These are phyloP conservation scores for Rhodofomes roseus DNA, from an alignment of 1,284 basidiomycete species.

Conservation along the genomic window DNA sequence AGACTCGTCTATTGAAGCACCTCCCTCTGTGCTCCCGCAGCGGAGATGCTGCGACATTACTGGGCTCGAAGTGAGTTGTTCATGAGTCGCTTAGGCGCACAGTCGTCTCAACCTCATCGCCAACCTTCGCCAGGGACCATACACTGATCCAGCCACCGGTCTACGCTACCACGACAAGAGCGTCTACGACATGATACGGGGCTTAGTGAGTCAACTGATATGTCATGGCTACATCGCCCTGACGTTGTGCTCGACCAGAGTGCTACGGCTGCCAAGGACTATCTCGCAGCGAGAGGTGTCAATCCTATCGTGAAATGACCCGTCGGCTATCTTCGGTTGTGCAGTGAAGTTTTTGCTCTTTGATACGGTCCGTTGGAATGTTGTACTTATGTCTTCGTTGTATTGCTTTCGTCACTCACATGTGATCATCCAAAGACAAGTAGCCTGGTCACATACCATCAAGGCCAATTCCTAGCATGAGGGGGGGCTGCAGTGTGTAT, in stretches of 20 bases:
- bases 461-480: too few relatives aligned
- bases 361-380: not conserved
- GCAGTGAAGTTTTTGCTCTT: not conserved
- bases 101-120: not conserved
- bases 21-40: slow-evolving; percentile 76
- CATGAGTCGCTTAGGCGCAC: too few relatives aligned
- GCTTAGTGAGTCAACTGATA: slow-evolving; percentile 51
- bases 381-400: not conserved
- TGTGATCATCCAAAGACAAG: too few relatives aligned
- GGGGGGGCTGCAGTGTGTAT: too few relatives aligned
- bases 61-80: slow-evolving; percentile 62
- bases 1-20: slow-evolving; percentile 85
- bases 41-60: slow-evolving; percentile 86
- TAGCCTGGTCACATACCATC: too few relatives aligned
- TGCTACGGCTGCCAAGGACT: slow-evolving; percentile 44
- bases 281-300: slow-evolving; percentile 46
- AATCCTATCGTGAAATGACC: slow-evolving; percentile 45
- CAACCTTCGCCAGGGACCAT: slow-evolving; percentile 55
- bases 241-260: slow-evolving; percentile 28
- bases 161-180: slow-evolving; percentile 85
- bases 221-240: not conserved
- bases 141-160: slow-evolving; percentile 81
- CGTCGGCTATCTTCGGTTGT: too few relatives aligned
- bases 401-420: not conserved
- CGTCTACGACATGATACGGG: slow-evolving; percentile 80